Evolutionary conservation across 208 protist species (phyloP).

Genomic region (Leishmania turanica): DNA sequence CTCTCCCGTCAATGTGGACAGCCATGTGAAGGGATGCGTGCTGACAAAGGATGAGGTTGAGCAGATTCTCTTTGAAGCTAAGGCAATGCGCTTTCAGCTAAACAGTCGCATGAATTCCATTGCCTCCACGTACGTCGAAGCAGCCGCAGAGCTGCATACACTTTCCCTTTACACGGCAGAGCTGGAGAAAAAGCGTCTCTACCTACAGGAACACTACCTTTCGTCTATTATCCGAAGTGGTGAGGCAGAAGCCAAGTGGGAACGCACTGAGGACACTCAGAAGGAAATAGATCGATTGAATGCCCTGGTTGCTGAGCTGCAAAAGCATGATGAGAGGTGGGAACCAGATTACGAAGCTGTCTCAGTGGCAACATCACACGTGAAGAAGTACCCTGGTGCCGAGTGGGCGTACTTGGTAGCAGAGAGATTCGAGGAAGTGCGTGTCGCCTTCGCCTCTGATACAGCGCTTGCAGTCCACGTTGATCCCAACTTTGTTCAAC

Average conservation of each 20-base stretch:
- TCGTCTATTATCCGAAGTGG: conserved; percentile 25
- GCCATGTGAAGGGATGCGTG: conserved; percentile 34
- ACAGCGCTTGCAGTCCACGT: conserved; percentile 44
- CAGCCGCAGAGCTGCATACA: conserved; percentile 43
- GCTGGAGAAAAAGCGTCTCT: conserved; percentile 56
- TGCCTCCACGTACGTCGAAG: conserved; percentile 23
- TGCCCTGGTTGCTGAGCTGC: conserved; percentile 36
- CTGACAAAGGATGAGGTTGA: conserved; percentile 64
- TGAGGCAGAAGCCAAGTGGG: neutral
- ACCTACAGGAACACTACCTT: conserved; percentile 51
- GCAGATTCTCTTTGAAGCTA: conserved; percentile 31
- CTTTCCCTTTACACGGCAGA: conserved; percentile 56
- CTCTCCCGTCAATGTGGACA: conserved; percentile 41
- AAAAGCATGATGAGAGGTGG: conserved; percentile 46
- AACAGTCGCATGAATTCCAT: conserved; percentile 33
- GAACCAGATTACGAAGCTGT: conserved; percentile 20
- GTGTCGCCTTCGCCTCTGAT: conserved; percentile 39
- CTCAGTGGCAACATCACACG: conserved; percentile 38
- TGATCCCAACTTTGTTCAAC: conserved; percentile 30
- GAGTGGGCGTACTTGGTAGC: conserved; percentile 38
- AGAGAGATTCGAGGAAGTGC: conserved; percentile 45
- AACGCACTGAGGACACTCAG: conserved; percentile 1
- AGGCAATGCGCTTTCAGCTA: conserved; percentile 40
- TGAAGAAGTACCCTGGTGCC: conserved; percentile 32
- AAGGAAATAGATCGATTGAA: conserved; percentile 34